Conservation (phyloP, 1,284 basidiomycete genomes). For the Sphagnurus paluster region DNA sequence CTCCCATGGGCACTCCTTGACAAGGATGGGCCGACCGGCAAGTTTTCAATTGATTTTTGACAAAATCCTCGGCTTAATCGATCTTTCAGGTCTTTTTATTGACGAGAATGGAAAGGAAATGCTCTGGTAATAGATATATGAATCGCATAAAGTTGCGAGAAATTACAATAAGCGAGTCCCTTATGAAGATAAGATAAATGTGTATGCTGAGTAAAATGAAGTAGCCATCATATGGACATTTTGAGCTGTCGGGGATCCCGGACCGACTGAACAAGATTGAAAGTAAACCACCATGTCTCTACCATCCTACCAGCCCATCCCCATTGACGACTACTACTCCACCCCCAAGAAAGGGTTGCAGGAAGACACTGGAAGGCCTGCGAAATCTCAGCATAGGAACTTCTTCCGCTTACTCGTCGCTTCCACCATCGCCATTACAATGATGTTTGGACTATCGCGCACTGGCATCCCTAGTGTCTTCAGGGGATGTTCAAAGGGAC, state of each 20-base stretch:
- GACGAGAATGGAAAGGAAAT: slow-evolving; percentile 32
- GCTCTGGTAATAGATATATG: slow-evolving; percentile 31
- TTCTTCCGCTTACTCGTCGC: slow-evolving; percentile 10
- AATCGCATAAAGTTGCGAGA: no score
- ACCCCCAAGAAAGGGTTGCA: background rate
- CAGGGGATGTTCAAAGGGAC: slow-evolving; percentile 6
- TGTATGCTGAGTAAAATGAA: no score
- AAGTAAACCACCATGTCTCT: slow-evolving; percentile 12
- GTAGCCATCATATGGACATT: no score
- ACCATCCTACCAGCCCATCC: slow-evolving; percentile 12
- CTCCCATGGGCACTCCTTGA: slow-evolving; percentile 38
- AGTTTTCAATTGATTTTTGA: slow-evolving; percentile 9
- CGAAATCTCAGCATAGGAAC: background rate
- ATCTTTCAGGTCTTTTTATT: slow-evolving; percentile 29
- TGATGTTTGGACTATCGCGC: slow-evolving; percentile 11
- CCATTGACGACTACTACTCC: background rate
- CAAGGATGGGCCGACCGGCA: slow-evolving; percentile 38
- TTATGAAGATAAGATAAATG: no score
- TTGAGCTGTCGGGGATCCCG: no score
- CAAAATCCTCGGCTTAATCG: background rate
- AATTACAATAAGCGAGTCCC: no score
- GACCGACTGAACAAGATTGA: background rate
- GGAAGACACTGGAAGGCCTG: background rate
- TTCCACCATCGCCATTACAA: slow-evolving; percentile 11
- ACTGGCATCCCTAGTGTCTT: background rate